A percentile compares a stretch with the other conserved stretches of the same genome.
These are phyloP conservation scores for Debaryomyces fabryi DNA, from an alignment of 1,139 yeast species.

Conservation along the genomic window DNA sequence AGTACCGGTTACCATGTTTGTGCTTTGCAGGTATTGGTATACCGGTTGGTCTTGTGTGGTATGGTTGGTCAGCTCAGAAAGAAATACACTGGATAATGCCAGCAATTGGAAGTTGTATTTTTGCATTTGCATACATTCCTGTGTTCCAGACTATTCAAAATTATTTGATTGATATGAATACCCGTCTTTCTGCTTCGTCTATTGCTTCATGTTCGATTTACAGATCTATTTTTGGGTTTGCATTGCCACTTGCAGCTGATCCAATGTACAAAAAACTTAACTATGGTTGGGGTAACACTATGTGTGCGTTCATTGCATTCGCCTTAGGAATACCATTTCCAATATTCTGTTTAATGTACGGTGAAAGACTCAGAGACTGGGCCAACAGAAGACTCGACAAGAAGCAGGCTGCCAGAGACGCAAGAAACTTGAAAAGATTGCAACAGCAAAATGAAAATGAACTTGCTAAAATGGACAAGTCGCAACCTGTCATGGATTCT, in stretches of 20 bases:
- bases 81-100: constrained; percentile 60
- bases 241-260: constrained; percentile 53
- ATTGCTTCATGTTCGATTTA: constrained; percentile 66
- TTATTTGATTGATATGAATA: constrained; percentile 67
- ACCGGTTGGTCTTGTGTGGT: constrained; percentile 59
- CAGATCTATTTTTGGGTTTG: constrained; percentile 59
- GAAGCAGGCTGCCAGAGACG: constrained; percentile 45
- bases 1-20: constrained; percentile 52
- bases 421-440: constrained; percentile 27
- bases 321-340: constrained; percentile 68
- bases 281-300: constrained; percentile 69
- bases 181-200: constrained; percentile 60
- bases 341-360: constrained; percentile 54
- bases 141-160: constrained; percentile 63
- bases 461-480: neutral
- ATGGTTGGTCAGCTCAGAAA: constrained; percentile 64
- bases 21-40: constrained; percentile 47
- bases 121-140: constrained; percentile 59
- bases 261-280: constrained; percentile 48
- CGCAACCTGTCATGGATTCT: neutral
- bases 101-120: constrained; percentile 54
- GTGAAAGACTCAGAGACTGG: constrained; percentile 58
- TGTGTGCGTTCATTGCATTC: constrained; percentile 58
- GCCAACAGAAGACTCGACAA: constrained; percentile 50
- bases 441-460: constrained; percentile 11